Base-by-base conservation (phyloP, 441 rosid species). In the Adansonia rubrostipa region DNA sequence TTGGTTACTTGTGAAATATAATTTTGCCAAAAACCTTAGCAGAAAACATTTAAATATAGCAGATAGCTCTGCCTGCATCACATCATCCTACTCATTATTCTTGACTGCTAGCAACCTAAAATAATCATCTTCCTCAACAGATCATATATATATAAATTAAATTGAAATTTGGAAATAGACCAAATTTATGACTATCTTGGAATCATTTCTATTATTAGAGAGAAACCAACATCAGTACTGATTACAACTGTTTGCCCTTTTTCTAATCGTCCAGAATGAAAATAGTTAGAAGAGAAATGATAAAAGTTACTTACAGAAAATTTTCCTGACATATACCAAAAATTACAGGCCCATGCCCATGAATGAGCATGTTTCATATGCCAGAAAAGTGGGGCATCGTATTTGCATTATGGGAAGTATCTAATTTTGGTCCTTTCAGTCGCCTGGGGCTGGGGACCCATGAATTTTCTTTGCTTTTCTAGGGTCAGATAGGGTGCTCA, bases 61-160 rank as follows among this genome's bases (percentile, higher is more conserved):
- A 45, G 74, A 74, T 75, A 56, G 17, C 60, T 57, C 74, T 57
- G 40, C 57, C 56, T 75, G 68, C 75, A 73, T 73, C 67, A 19
- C 79, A 80, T 70, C 85, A 80, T 75, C 80, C 76, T 70, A 76
- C 74, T 76, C 83, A 80, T 42, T 45, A 9, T n/a, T 79, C 63
- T 74, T 51, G 58, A 60, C 61, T 19, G 63, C 47, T 17, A 68
- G 47, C 50, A 33, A 36, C 5, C 56, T 14, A 5, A 63, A 63
- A 22, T 3, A 28, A 20, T 8, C 22, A 11, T 65, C 28, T 15
- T 15, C 22, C 76, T n/a, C 13, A 7, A 42, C 9, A 5, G 11
- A 62, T 42, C n/a, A 76, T 44, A 15, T 20, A 9, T 8, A 48
- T 47, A 74, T 14, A 13, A 3, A 50, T 51, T 51, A 51, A 33